These are phyloP conservation scores for Paecilomyces sp. DNA, from an alignment of 2,329 filamentous ascomycete genomes.

Conservation along the genomic window DNA sequence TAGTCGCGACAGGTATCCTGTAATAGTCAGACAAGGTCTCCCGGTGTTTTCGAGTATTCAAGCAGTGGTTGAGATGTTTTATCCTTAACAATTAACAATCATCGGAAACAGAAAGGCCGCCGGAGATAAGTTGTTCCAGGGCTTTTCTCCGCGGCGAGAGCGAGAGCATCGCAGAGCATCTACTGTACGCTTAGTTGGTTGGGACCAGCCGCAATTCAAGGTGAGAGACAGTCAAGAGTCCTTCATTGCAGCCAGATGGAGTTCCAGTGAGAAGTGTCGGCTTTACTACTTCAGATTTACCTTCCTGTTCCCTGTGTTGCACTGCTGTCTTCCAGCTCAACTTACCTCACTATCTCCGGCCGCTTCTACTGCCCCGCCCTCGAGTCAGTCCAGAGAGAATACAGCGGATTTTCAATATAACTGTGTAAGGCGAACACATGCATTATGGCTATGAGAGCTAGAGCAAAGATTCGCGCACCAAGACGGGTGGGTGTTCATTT, in stretches of 20 bases:
- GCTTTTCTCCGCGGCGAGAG: conserved; percentile 14
- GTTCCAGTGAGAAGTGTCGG: background rate
- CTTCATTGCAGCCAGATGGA: background rate
- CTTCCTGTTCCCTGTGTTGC: background rate
- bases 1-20: background rate
- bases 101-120: conserved; percentile 8
- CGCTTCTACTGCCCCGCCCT: conserved; percentile 10
- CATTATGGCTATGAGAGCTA: conserved; percentile 48
- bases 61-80: background rate
- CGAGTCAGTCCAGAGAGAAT: background rate
- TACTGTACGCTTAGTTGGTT: background rate
- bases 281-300: background rate
- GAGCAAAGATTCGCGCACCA: conserved; percentile 60
- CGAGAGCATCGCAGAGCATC: background rate
- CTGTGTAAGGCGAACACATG: background rate
- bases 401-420: background rate
- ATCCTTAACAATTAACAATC: background rate
- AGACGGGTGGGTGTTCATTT: conserved; percentile 50
- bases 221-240: background rate
- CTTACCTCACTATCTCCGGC: background rate
- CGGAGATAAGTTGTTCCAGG: conserved; percentile 20
- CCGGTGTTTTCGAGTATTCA: background rate
- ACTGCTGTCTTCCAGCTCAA: background rate
- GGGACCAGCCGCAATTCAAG: background rate
- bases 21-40: background rate